A percentile compares a stretch with the other conserved stretches of the same genome.
Conservation (phyloP, 129 eudicot genomes). For the Flaveria trinervia region DNA sequence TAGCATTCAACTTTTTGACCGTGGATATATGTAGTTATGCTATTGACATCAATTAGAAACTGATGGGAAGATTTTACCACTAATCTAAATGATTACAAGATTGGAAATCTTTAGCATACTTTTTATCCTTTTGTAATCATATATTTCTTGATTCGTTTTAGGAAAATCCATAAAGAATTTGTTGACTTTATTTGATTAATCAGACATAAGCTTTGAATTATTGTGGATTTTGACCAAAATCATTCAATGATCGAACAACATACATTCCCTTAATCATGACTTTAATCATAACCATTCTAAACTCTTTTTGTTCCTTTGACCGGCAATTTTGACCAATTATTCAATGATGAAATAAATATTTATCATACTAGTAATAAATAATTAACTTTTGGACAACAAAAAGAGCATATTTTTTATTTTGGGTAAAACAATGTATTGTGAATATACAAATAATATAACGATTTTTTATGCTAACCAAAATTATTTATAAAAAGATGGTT, state of each 20-base stretch:
- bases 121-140: slow-evolving; percentile 15
- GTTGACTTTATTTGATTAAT: slow-evolving; percentile 11
- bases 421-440: too few relatives aligned
- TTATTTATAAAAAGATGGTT: too few relatives aligned
- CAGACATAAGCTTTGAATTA: slow-evolving; percentile 15
- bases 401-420: too few relatives aligned
- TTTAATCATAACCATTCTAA: neutral
- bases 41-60: slow-evolving; percentile 10
- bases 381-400: too few relatives aligned
- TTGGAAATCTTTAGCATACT: neutral
- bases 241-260: neutral
- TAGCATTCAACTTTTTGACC: slow-evolving; percentile 3
- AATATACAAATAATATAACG: too few relatives aligned
- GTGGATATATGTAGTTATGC: neutral
- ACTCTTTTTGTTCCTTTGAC: slow-evolving; percentile 13
- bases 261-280: slow-evolving; percentile 10
- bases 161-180: slow-evolving; percentile 4
- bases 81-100: slow-evolving; percentile 6
- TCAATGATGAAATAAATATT: neutral
- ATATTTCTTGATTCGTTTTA: neutral
- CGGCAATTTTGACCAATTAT: neutral
- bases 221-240: slow-evolving; percentile 7
- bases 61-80: slow-evolving; percentile 1
- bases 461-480: too few relatives aligned
- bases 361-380: neutral